A percentile compares a stretch with the other conserved stretches of the same genome.
Evolutionary conservation across 148 eudicot species (phyloP).

Genomic region (Rhododendron kiyosumense): DNA sequence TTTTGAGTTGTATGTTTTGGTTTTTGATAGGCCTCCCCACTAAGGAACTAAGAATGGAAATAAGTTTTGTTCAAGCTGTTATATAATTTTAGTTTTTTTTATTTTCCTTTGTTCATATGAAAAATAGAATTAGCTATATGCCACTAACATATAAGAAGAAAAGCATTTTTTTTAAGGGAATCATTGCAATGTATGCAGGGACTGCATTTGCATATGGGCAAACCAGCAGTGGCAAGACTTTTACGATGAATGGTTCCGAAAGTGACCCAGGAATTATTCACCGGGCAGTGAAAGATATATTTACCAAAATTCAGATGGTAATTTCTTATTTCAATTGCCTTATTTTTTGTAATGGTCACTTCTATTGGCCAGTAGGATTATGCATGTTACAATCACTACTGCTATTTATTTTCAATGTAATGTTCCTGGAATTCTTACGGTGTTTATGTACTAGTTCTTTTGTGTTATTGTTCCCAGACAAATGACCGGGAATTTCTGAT

Average conservation of each 20-base stretch:
- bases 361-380: background rate
- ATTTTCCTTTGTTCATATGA: background rate
- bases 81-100: background rate
- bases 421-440: background rate
- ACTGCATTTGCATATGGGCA: constrained; percentile 99
- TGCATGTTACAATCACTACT: background rate
- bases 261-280: constrained; percentile 86
- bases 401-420: background rate
- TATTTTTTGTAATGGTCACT: background rate
- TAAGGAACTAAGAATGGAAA: background rate
- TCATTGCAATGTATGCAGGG: constrained; percentile 38
- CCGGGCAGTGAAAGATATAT: constrained; percentile 77
- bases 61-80: background rate
- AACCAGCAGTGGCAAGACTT: constrained; percentile 98
- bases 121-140: background rate
- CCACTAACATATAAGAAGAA: background rate
- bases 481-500: constrained; percentile 74
- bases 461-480: constrained; percentile 30
- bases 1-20: background rate
- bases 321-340: background rate
- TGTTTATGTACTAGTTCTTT: background rate
- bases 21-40: background rate
- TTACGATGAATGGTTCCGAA: constrained; percentile 94
- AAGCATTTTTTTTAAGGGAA: background rate
- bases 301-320: constrained; percentile 60